These are phyloP conservation scores for Blastobotrys chiropterorum DNA, from an alignment of 805 yeast species.

Conservation along the genomic window DNA sequence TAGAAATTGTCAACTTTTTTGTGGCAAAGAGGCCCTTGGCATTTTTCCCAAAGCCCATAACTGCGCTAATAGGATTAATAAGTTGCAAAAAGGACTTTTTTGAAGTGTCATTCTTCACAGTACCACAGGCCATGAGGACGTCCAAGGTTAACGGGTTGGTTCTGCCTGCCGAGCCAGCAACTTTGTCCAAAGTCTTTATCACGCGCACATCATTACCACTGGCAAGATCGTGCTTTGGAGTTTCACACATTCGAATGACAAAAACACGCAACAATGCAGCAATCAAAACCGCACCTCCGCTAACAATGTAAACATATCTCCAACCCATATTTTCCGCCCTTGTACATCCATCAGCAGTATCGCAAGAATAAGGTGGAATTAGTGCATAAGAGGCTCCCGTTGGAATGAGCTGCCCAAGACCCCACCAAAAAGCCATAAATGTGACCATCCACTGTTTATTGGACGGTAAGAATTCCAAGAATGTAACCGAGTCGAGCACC, in stretches of 20 bases:
- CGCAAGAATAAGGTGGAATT: slow-evolving; percentile 44
- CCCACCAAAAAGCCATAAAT: slow-evolving; percentile 54
- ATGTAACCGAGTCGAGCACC: slow-evolving; percentile 48
- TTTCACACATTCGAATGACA: slow-evolving; percentile 41
- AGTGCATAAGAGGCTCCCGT: slow-evolving; percentile 50
- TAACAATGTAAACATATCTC: slow-evolving; percentile 50
- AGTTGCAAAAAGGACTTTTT: slow-evolving; percentile 4
- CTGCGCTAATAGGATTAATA: slow-evolving; percentile 14
- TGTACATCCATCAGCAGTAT: slow-evolving; percentile 38
- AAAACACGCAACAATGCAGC: slow-evolving; percentile 45
- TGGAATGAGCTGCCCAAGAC: slow-evolving; percentile 52
- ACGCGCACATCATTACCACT: slow-evolving; percentile 47
- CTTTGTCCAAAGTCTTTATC: slow-evolving; percentile 35
- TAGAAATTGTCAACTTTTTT: slow-evolving; percentile 31
- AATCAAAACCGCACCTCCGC: slow-evolving; percentile 46
- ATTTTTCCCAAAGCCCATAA: slow-evolving; percentile 32
- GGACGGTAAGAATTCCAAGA: slow-evolving; percentile 46
- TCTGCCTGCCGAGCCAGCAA: slow-evolving; percentile 43
- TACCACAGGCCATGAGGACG: slow-evolving; percentile 41
- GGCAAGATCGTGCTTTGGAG: slow-evolving; percentile 49
- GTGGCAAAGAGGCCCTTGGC: slow-evolving; percentile 42
- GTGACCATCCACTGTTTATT: slow-evolving; percentile 46
- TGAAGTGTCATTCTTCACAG: slow-evolving; percentile 19
- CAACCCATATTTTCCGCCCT: slow-evolving; percentile 50
- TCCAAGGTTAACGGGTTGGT: slow-evolving; percentile 41